Evolutionary conservation across 805 yeast species (phyloP), one percentile per base, ranked within the genome.

Genomic region (Pichia nakasei): DNA sequence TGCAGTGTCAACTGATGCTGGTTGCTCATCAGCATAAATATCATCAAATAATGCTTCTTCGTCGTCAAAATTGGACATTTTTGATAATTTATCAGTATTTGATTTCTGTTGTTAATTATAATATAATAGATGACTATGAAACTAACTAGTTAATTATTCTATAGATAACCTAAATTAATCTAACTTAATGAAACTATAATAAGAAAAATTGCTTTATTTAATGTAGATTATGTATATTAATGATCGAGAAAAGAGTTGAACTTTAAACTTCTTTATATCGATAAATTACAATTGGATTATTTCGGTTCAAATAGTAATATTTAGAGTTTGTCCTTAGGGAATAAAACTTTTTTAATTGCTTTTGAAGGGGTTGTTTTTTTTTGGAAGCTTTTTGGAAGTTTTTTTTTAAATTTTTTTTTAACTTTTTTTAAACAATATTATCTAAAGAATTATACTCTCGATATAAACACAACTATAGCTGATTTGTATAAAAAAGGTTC

Each of bases 1-100:
- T 18, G 35, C 43, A 29, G 42, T 44, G 11, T 32, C 63, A 18
- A 36, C 46, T 6, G 45, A 61, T 39, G 54, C 41, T 43, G 52
- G 49, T 45, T 56, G 47, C 31, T 59, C 62, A 38, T 54, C 65
- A 26, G 60, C 61, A 53, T 89, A 89, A 66, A 89, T 85, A 63
- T 89, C 96, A 66, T 88, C 95, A 65, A 89, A 89, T 63, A 85
- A 81, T 57, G 86, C 91, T 63, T 88, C 96, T 66, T 89, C 97
- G 68, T 88, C 96, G 66, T 87, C 95, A 48, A 82, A 75, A 45
- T 68, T 64, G 48, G 82, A 75, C 84, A 79, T 80, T 44, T 45
- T 64, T 39, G 22, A 29, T 13, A 13, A 13, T 15, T 15, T n/a
- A n/a, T n/a, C n/a, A n/a, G n/a, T n/a, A n/a, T n/a, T n/a, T n/a